Evolutionary conservation across 2,329 filamentous ascomycete species (phyloP).

Genomic region (Scytalidium lignicola): DNA sequence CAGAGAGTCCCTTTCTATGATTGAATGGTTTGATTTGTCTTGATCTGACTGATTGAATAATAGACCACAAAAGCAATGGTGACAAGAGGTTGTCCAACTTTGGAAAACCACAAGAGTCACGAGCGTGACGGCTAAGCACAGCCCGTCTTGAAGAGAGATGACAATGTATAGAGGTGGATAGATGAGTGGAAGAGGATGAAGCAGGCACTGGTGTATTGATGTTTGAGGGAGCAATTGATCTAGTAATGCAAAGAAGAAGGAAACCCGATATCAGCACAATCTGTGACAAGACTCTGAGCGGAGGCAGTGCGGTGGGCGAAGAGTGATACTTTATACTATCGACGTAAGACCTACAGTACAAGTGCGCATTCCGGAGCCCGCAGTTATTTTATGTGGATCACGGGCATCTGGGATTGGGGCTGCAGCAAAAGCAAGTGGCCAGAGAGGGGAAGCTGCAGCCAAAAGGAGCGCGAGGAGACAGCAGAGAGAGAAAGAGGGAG

Average conservation of each 20-base stretch:
- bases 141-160: background rate
- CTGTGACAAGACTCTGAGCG: background rate
- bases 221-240: background rate
- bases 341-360: background rate
- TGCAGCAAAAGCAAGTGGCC: background rate
- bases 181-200: background rate
- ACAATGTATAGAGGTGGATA: background rate
- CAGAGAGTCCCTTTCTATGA: no score
- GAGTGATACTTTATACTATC: background rate
- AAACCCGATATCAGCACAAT: background rate
- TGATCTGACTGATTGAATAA: no score
- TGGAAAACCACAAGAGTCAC: background rate
- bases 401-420: no score
- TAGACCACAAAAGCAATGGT: background rate
- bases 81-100: background rate
- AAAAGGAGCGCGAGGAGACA: no score
- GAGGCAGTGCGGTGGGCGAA: no score
- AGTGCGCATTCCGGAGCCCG: background rate
- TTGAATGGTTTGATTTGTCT: no score
- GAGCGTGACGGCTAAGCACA: no score
- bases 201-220: no score
- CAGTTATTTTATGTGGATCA: background rate
- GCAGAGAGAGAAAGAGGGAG: no score
- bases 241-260: background rate
- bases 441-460: background rate